phyloP scores from a whole-genome alignment of 352 stramenopile species.

The Phytophthora melonis region DNA sequence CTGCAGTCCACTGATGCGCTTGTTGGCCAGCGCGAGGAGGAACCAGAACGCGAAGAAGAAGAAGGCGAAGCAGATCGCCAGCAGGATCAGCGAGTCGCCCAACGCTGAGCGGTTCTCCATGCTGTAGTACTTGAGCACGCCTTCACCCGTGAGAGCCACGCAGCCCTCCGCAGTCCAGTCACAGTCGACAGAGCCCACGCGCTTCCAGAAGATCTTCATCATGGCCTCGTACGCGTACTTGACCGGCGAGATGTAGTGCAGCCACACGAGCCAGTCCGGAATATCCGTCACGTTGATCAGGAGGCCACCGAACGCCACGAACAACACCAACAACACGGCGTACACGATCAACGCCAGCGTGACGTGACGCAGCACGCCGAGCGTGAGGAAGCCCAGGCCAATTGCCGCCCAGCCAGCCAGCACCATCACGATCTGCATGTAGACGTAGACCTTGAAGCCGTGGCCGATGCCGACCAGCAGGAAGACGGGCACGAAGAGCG shows the following conservation, averaged over 20 bases:
- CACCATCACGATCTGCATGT: slow-evolving; percentile 58
- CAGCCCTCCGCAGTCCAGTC: slow-evolving; percentile 41
- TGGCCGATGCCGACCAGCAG: slow-evolving; percentile 54
- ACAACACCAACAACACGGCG: slow-evolving; percentile 43
- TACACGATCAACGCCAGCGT: slow-evolving; percentile 48
- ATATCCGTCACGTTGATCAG: slow-evolving; percentile 55
- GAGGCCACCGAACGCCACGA: slow-evolving; percentile 54
- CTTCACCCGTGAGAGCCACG: slow-evolving; percentile 40
- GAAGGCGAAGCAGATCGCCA: slow-evolving; percentile 46
- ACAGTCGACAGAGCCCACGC: slow-evolving; percentile 47
- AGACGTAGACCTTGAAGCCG: slow-evolving; percentile 53
- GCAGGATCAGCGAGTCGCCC: slow-evolving; percentile 45
- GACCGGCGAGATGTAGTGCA: slow-evolving; percentile 70
- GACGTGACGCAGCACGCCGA: slow-evolving; percentile 40
- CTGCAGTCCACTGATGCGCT: slow-evolving; percentile 31
- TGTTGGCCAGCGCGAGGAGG: slow-evolving; percentile 34
- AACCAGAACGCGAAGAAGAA: slow-evolving; percentile 51
- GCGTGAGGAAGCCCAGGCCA: slow-evolving; percentile 43
- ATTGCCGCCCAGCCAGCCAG: slow-evolving; percentile 46
- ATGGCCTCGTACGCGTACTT: slow-evolving; percentile 62
- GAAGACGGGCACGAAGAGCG: slow-evolving; percentile 51
- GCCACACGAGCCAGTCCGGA: slow-evolving; percentile 61
- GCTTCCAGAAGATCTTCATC: slow-evolving; percentile 64
- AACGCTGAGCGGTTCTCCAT: slow-evolving; percentile 49
- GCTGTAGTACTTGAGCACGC: slow-evolving; percentile 60